Evolutionary conservation across 2,329 filamentous ascomycete species (phyloP), one percentile per base, ranked within the genome.

Genomic region (Septoria petroselini): DNA sequence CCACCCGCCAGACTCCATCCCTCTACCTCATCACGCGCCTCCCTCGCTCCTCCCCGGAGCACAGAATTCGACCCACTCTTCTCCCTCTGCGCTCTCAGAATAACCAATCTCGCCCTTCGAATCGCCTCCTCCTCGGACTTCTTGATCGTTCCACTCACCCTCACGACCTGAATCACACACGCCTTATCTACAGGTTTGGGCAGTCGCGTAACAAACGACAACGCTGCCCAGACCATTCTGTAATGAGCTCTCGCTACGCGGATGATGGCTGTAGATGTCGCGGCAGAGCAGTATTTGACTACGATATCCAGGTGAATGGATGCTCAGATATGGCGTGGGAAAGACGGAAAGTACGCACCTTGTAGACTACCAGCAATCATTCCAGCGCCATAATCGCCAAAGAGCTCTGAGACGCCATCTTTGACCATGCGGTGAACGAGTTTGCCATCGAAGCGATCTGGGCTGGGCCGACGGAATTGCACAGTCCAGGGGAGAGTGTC

Each of bases 201-300:
- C 0, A 96, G 73, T 12, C 71, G 77, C 17, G 83, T 83, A 75
- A 93, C 85, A 60, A 90, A 87, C 0, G 88, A 88, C 45, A 98
- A 73, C 0, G 90, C 88, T 0, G 90, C 84, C 93, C 93, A 98
- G 3, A 95, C 84, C 55, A 96, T 79, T 39, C 88, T 81, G 67
- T 91, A 94, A 58, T 95, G 84, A 12, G 84, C 82, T 50, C 93
- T 83, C 2, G 88, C 82, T 57, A 91, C 88, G 55, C 87, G 82
- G 31, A 98, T 76, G 53, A 98, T 98, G 47, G 91, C 89, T 1
- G 91, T 98, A 4, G 88, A 95, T 0, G 93, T 98, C n/a, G 90
- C 86, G 3, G 83, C 77, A 1, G 90, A 95, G 43, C 94, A 78
- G 68, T 98, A 98, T 75, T 95, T 95, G 45, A 98, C 88, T 91